Conservation (phyloP, 2,329 filamentous ascomycete genomes). For the Calycina herbarum region DNA sequence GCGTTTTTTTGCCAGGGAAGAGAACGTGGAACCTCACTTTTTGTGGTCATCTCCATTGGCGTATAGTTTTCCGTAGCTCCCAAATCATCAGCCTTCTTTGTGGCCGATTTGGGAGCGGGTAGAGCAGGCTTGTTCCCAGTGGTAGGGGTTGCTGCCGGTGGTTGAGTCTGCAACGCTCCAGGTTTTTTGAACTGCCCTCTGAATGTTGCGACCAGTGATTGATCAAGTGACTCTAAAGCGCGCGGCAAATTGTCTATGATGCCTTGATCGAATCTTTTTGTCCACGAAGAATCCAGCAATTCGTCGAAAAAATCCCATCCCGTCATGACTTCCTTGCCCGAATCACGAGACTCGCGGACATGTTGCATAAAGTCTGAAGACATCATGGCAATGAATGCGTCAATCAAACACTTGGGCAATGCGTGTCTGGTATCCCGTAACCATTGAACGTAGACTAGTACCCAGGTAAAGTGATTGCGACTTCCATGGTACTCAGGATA, state of each 20-base stretch:
- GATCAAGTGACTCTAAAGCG: not conserved
- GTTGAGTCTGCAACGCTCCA: not conserved
- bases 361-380: conserved; percentile 46
- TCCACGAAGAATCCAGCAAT: not conserved
- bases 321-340: conserved; percentile 21
- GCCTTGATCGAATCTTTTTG: not conserved
- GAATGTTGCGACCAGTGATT: not conserved
- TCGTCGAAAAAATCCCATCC: not conserved
- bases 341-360: conserved; percentile 33
- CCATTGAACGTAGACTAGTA: conserved; percentile 46
- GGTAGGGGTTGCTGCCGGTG: not conserved
- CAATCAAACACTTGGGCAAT: conserved; percentile 48
- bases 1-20: not conserved
- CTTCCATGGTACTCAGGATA: conserved; percentile 48
- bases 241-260: not conserved
- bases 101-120: not conserved
- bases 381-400: conserved; percentile 53
- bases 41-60: not conserved
- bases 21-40: not conserved
- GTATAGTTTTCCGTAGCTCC: not conserved
- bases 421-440: conserved; percentile 37
- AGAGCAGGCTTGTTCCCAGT: not conserved
- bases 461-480: conserved; percentile 45
- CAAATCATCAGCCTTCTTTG: not conserved
- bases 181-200: not conserved